A percentile compares a stretch with the other conserved stretches of the same genome.
These are phyloP conservation scores for Spathaspora passalidarum DNA, from an alignment of 805 yeast species.

Conservation along the genomic window DNA sequence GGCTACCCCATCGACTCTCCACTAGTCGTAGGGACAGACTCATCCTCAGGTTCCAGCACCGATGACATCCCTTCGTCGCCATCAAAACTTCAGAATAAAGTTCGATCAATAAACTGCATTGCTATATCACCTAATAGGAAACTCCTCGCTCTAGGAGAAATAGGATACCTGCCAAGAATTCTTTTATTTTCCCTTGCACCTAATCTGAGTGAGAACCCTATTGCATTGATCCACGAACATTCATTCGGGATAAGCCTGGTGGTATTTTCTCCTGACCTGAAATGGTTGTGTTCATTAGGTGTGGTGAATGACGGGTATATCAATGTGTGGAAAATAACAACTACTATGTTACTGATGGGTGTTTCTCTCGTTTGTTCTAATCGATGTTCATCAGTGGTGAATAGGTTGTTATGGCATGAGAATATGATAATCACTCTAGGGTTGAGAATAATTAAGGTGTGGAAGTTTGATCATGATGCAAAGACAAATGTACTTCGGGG, in stretches of 20 bases:
- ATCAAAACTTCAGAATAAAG: conserved; percentile 35
- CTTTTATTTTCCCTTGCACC: conserved; percentile 56
- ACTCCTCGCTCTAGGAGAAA: conserved; percentile 66
- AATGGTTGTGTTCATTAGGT: conserved; percentile 58
- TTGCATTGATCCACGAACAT: conserved; percentile 58
- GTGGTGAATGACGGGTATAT: conserved; percentile 67
- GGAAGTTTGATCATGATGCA: conserved; percentile 43
- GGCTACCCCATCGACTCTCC: not conserved
- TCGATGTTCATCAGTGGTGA: conserved; percentile 58
- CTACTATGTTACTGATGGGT: not conserved
- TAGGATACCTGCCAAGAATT: conserved; percentile 67
- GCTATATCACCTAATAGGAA: conserved; percentile 54
- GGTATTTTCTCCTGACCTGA: conserved; percentile 58
- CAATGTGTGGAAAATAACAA: conserved; percentile 57
- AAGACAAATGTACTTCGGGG: conserved; percentile 43
- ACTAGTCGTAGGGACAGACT: not conserved
- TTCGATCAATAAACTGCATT: conserved; percentile 54
- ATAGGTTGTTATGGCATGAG: conserved; percentile 56
- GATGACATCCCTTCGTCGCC: conserved; percentile 8
- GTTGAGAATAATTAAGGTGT: conserved; percentile 56
- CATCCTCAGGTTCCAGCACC: not conserved
- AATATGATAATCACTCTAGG: conserved; percentile 55
- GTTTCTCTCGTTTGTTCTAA: conserved; percentile 43
- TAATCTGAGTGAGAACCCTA: conserved; percentile 45
- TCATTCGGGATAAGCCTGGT: conserved; percentile 58